These are phyloP conservation scores for Cercospora sp. DNA, from an alignment of 2,329 filamentous ascomycete genomes.

Conservation along the genomic window DNA sequence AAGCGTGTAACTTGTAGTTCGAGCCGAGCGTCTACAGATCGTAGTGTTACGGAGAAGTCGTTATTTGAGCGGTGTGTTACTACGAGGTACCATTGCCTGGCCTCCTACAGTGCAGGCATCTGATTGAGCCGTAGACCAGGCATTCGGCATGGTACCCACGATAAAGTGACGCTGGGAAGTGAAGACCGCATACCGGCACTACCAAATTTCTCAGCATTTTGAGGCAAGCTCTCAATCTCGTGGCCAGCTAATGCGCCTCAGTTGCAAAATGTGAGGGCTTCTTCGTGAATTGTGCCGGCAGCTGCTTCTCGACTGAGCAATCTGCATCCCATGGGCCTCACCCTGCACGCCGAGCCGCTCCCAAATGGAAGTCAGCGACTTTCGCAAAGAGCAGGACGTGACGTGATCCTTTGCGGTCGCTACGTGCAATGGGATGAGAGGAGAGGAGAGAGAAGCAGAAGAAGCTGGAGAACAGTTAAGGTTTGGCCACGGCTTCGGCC, in stretches of 20 bases:
- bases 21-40: background rate
- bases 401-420: background rate
- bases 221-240: background rate
- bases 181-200: background rate
- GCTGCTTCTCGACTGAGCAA: background rate
- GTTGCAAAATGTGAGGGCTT: background rate
- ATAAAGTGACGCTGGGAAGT: background rate
- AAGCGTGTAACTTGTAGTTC: background rate
- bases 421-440: background rate
- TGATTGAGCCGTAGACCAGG: no score
- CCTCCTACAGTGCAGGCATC: no score
- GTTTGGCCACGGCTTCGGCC: background rate
- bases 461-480: background rate
- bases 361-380: background rate
- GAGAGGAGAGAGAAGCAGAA: background rate
- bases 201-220: background rate
- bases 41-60: no score
- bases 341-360: background rate
- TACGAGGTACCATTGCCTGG: no score
- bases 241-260: background rate
- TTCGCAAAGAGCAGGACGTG: background rate
- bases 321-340: background rate
- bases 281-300: background rate
- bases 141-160: no score
- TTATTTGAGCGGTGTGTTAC: no score